Conservation (phyloP, 352 stramenopile species). For the Bremia lactucae region DNA sequence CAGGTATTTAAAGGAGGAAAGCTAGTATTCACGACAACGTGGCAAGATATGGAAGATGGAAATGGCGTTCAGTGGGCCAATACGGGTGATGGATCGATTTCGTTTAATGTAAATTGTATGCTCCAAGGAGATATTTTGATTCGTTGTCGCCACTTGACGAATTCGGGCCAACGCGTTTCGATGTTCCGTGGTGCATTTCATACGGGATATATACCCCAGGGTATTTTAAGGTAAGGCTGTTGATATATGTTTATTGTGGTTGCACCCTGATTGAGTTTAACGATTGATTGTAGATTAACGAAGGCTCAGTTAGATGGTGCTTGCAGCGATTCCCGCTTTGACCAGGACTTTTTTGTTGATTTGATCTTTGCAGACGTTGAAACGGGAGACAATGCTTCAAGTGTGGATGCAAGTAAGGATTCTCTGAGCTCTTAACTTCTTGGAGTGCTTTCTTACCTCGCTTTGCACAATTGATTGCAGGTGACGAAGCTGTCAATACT, state of each 20-base stretch:
- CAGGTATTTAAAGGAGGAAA: constrained; percentile 97
- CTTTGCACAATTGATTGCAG: constrained; percentile 2
- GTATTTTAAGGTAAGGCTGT: constrained; percentile 90
- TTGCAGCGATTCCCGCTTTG: constrained; percentile 88
- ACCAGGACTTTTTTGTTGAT: constrained; percentile 94
- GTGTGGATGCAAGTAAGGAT: constrained; percentile 11
- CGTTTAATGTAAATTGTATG: constrained; percentile 92
- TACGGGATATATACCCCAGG: constrained; percentile 94
- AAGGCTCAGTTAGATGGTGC: constrained; percentile 94
- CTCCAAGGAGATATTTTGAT: constrained; percentile 96
- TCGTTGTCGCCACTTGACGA: constrained; percentile 91
- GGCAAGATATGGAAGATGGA: constrained; percentile 73
- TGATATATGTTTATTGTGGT: not conserved
- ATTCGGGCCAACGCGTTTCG: constrained; percentile 78
- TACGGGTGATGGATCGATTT: constrained; percentile 79
- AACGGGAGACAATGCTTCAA: constrained; percentile 37
- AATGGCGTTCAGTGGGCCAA: constrained; percentile 89
- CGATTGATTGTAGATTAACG: constrained; percentile 58
- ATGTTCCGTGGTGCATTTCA: constrained; percentile 98
- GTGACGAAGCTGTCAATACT: constrained; percentile 4
- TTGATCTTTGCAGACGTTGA: constrained; percentile 93
- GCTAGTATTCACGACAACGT: constrained; percentile 92
- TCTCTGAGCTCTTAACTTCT: not conserved
- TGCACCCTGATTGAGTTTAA: not conserved
- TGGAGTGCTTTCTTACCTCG: not conserved